Base-by-base conservation (phyloP, 768 basidiomycete species). In the Trametes cinnabarina region DNA sequence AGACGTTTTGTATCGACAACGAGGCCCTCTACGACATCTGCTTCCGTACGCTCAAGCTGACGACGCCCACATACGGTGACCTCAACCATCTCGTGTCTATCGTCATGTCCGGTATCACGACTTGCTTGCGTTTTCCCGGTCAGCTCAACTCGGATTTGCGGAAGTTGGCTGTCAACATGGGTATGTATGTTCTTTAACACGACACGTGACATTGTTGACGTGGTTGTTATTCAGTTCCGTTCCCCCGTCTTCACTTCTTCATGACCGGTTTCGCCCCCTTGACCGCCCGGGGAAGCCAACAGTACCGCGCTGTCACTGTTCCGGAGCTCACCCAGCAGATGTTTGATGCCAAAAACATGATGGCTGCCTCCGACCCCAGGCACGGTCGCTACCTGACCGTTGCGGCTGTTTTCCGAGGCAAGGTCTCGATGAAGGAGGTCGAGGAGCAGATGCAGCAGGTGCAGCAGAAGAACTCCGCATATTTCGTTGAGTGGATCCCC, bases 321-420 rank as follows among this genome's bases (percentile, higher is more conserved):
- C 94, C 97, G 30, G 97, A 99, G 75, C 83, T 99, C 60, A 98
- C 97, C 8, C 90, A 94, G 71, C 97, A 99, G 70, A 98, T 98
- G 95, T 99, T 98, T 74, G 96, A 98, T 68, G 92, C 94, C 43
- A 98, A 97, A 86, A 98, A 98, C 87, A 95, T 96, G 93, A 96
- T 98, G 94, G 94, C 95, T 66, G 97, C 97, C 22, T 91, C 91
- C 22, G 94, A 98, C 79, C 97, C 97, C 40, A 81, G 94, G 70
- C 91, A 97, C 66, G 97, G 97, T 62, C 91, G 94, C 67, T 99
- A 98, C 79, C 88, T 99, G 60, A 99, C 97, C 39, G 96, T 96
- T 63, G 94, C 94, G 26, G 94, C 94, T 63, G 87, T 94, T 67
- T 99, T 97, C 94, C 94, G 97, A 76, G 97, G 97, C 66, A 95